Conservation (phyloP, 2,329 filamentous ascomycete species). For the Daldinia eschscholtzii region DNA sequence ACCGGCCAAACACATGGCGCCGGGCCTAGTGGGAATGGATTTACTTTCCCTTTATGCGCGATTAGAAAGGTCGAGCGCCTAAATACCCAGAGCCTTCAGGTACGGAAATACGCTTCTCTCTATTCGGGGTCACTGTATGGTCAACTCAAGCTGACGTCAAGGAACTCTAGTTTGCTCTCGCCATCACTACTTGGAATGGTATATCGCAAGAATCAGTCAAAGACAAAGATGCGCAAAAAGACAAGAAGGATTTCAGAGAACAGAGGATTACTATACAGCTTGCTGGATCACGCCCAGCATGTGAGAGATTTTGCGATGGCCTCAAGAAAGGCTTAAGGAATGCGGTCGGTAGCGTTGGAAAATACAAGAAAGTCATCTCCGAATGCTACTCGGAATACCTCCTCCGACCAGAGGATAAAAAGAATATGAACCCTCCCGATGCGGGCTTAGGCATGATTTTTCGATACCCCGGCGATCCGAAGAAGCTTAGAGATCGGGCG, state of each 20-base stretch:
- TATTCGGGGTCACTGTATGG: neutral
- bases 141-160: slow-evolving; percentile 7
- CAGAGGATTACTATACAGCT: slow-evolving; percentile 94
- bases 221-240: slow-evolving; percentile 57
- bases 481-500: slow-evolving; percentile 92
- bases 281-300: slow-evolving; percentile 86
- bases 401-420: slow-evolving; percentile 72
- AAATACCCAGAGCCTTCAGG: slow-evolving; percentile 89
- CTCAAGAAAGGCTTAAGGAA: slow-evolving; percentile 90
- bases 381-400: slow-evolving; percentile 94
- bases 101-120: slow-evolving; percentile 49
- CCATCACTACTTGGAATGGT: slow-evolving; percentile 95
- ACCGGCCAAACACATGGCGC: slow-evolving; percentile 94
- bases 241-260: slow-evolving; percentile 65
- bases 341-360: slow-evolving; percentile 88
- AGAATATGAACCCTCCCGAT: slow-evolving; percentile 79
- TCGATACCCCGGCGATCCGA: slow-evolving; percentile 92
- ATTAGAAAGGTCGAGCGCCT: slow-evolving; percentile 92
- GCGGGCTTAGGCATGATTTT: slow-evolving; percentile 93
- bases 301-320: slow-evolving; percentile 95
- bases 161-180: slow-evolving; percentile 80
- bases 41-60: slow-evolving; percentile 91
- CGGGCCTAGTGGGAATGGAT: slow-evolving; percentile 93
- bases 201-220: slow-evolving; percentile 65
- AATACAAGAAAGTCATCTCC: slow-evolving; percentile 80